A percentile compares a stretch with the other conserved stretches of the same genome.
Evolutionary conservation across 192 early-diverging fungal genomes (phyloP).

Genomic region (Umbelopsis sp.): DNA sequence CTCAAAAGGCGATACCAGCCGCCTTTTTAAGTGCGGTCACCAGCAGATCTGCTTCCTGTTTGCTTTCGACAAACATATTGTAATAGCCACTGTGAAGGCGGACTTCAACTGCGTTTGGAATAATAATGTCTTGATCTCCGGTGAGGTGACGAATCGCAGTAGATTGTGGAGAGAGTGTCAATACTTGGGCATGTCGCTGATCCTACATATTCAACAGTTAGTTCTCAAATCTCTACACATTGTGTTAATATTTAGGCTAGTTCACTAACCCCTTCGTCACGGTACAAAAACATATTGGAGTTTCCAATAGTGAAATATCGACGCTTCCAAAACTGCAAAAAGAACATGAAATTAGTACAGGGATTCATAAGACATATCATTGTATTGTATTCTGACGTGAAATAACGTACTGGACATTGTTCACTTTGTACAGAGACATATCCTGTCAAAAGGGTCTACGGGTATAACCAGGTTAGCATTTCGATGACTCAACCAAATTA

Average conservation of each 20-base stretch:
- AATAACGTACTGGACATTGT: slow-evolving; percentile 25
- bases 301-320: slow-evolving; percentile 61
- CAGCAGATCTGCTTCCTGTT: slow-evolving; percentile 23
- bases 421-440: slow-evolving; percentile 31
- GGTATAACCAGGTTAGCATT: background rate
- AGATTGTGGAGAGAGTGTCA: background rate
- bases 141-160: background rate
- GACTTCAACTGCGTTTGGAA: slow-evolving; percentile 32
- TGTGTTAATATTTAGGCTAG: too few species aligned
- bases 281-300: slow-evolving; percentile 47
- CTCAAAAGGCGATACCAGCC: slow-evolving; percentile 16
- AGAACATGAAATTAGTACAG: background rate
- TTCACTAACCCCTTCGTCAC: slow-evolving; percentile 41
- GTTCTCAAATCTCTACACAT: background rate
- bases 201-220: background rate
- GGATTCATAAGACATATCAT: background rate
- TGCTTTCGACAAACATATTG: slow-evolving; percentile 33
- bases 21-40: slow-evolving; percentile 27
- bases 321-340: slow-evolving; percentile 57
- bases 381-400: background rate
- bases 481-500: background rate
- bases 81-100: slow-evolving; percentile 18
- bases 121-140: slow-evolving; percentile 31
- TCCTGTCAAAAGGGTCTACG: slow-evolving; percentile 29
- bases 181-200: background rate